Conservation (phyloP, 768 basidiomycete species). For the Podaxis mareebaensis region DNA sequence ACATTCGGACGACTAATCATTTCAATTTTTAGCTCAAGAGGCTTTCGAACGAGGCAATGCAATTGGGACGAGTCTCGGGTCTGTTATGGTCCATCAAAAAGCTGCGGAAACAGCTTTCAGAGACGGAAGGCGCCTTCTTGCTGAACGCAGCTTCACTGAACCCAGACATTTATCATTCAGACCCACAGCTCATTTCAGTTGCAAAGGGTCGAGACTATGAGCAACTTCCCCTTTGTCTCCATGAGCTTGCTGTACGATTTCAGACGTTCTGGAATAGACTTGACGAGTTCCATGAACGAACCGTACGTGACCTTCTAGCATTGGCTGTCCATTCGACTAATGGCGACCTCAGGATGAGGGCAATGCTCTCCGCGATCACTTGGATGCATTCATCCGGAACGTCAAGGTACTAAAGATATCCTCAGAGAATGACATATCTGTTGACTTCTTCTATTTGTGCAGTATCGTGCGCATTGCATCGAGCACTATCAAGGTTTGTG, state of each 20-base stretch:
- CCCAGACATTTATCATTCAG: not conserved
- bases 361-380: not conserved
- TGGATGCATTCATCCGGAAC: constrained; percentile 2
- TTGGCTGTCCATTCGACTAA: not conserved
- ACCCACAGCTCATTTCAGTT: not conserved
- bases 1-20: too few relatives aligned
- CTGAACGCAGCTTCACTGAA: constrained; percentile 9
- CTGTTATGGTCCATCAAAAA: constrained; percentile 6
- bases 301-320: not conserved
- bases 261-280: constrained; percentile 5
- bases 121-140: not conserved
- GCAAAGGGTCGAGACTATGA: not conserved
- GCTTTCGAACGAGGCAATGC: constrained; percentile 2
- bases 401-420: not conserved
- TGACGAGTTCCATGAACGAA: constrained; percentile 7
- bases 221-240: not conserved
- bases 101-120: constrained; percentile 1
- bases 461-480: constrained; percentile 11
- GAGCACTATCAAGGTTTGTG: constrained; percentile 1
- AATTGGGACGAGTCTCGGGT: constrained; percentile 3
- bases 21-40: not conserved
- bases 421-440: not conserved
- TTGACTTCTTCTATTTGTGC: not conserved
- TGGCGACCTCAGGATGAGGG: not conserved
- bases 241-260: not conserved